A percentile compares a stretch with the other conserved stretches of the same genome.
Conservation (phyloP, 352 stramenopile species). For the Stramenopiles sp. region DNA sequence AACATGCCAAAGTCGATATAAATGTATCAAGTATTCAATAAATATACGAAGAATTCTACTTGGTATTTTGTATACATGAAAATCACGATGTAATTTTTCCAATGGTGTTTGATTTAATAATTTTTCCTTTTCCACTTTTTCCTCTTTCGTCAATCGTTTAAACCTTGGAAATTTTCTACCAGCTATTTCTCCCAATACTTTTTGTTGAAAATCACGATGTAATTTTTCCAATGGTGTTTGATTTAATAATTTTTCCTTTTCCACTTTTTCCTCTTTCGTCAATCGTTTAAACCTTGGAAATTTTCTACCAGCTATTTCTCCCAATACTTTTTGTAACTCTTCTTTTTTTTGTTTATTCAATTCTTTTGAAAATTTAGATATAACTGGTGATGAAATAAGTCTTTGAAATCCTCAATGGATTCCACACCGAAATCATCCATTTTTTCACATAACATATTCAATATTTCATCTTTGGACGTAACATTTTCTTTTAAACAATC, state of each 20-base stretch:
- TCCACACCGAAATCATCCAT: too few relatives aligned
- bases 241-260: neutral
- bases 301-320: neutral
- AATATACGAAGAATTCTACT: neutral
- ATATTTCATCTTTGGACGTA: too few relatives aligned
- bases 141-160: neutral
- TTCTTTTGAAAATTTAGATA: too few relatives aligned
- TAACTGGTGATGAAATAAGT: too few relatives aligned
- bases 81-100: conserved; percentile 3
- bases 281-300: neutral
- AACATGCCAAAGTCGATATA: neutral
- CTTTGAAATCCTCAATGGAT: too few relatives aligned
- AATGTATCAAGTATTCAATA: neutral
- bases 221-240: neutral
- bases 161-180: neutral
- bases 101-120: neutral
- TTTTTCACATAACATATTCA: too few relatives aligned
- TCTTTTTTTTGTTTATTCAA: too few relatives aligned
- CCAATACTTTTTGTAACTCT: neutral
- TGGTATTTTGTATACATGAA: conserved; percentile 9
- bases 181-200: neutral
- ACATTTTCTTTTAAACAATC: too few relatives aligned
- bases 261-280: neutral
- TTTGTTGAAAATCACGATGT: neutral
- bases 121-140: neutral